Conservation (phyloP, 129 eudicot genomes). For the Lactuca saligna region DNA sequence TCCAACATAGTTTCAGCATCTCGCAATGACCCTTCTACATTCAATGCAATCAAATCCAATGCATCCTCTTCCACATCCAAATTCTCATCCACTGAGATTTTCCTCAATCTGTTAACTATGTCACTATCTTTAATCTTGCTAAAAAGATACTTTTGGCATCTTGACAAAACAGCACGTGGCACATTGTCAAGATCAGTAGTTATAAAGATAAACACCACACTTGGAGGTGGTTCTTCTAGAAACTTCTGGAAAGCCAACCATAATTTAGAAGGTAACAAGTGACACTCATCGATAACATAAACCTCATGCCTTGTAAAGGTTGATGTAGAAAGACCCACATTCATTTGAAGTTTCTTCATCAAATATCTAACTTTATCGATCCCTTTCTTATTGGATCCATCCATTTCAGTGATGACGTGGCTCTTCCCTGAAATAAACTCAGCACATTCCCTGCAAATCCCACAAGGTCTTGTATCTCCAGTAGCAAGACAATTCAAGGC, state of each 20-base stretch:
- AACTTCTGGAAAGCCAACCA: conserved; percentile 85
- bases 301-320: conserved; percentile 48
- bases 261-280: conserved; percentile 78
- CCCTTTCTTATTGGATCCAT: conserved; percentile 72
- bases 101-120: conserved; percentile 63
- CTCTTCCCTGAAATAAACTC: conserved; percentile 68
- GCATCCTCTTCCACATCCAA: conserved; percentile 78
- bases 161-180: conserved; percentile 72
- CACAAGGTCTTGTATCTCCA: conserved; percentile 82
- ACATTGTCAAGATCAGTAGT: conserved; percentile 86
- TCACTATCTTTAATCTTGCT: conserved; percentile 71
- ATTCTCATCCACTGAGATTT: conserved; percentile 69
- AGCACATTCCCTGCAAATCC: conserved; percentile 73
- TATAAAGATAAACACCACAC: conserved; percentile 67
- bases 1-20: conserved; percentile 98
- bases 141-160: conserved; percentile 81
- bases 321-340: conserved; percentile 46
- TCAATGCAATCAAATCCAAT: conserved; percentile 72
- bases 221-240: conserved; percentile 74
- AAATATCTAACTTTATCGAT: conserved; percentile 47
- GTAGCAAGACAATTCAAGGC: conserved; percentile 85
- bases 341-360: conserved; percentile 48
- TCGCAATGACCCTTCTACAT: conserved; percentile 90
- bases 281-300: conserved; percentile 78
- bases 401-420: conserved; percentile 60